Evolutionary conservation across 495 filamentous ascomycete species (phyloP).

Genomic region (Aspergillus sclerotioniger): DNA sequence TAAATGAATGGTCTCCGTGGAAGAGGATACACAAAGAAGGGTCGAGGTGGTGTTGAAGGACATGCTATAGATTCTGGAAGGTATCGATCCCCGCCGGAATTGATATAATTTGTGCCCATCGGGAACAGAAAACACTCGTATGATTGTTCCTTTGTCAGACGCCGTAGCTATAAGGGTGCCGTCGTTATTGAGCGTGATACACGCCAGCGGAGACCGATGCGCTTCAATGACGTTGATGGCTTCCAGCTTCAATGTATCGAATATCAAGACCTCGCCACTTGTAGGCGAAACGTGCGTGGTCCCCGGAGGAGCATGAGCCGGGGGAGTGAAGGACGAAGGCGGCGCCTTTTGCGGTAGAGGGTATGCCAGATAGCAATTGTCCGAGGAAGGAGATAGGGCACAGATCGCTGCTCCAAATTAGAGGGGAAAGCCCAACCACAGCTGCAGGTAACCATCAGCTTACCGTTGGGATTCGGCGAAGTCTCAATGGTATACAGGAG

Average conservation of each 20-base stretch:
- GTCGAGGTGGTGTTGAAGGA: conserved; percentile 96
- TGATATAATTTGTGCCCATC: conserved; percentile 89
- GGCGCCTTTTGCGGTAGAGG: conserved; percentile 80
- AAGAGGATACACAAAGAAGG: conserved; percentile 90
- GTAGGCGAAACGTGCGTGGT: conserved; percentile 72
- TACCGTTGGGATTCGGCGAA: conserved; percentile 84
- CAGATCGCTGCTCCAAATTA: conserved; percentile 66
- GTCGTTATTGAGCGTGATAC: conserved; percentile 84
- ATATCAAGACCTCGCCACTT: conserved; percentile 89
- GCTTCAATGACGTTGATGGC: conserved; percentile 91
- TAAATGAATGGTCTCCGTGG: conserved; percentile 95
- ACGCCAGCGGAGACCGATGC: conserved; percentile 87
- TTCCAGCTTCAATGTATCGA: conserved; percentile 81
- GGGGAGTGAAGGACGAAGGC: conserved; percentile 59
- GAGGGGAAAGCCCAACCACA: conserved; percentile 11
- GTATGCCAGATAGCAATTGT: conserved; percentile 91
- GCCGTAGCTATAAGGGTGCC: conserved; percentile 93
- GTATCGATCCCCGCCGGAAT: conserved; percentile 91
- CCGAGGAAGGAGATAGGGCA: conserved; percentile 89
- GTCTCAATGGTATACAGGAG: conserved; percentile 86
- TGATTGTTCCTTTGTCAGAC: conserved; percentile 96
- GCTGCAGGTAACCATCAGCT: conserved; percentile 7
- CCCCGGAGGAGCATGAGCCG: conserved; percentile 81
- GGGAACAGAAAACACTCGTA: conserved; percentile 89
- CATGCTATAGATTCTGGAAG: conserved; percentile 95